A percentile compares a stretch with the other conserved stretches of the same genome.
phyloP scores from a whole-genome alignment of 225 moss, liverwort and hornwort genomes.

The Polytrichum formosum region DNA sequence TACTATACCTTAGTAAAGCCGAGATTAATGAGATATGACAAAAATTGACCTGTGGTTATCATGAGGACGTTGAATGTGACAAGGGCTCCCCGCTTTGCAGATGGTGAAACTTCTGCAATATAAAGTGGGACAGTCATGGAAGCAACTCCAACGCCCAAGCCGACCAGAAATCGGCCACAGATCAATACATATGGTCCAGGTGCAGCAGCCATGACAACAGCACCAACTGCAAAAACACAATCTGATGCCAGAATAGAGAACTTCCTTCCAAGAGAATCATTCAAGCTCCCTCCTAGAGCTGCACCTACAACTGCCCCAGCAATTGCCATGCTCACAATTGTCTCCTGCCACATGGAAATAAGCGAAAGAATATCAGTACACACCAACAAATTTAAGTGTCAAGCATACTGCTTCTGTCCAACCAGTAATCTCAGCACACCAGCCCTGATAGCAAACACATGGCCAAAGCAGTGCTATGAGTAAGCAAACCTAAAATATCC shows the following conservation, averaged over 20 bases:
- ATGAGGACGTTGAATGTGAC: constrained; percentile 90
- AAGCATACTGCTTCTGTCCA: not conserved
- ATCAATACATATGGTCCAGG: constrained; percentile 65
- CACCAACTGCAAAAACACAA: constrained; percentile 60
- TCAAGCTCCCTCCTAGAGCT: constrained; percentile 61
- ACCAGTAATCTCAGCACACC: not conserved
- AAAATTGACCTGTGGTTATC: constrained; percentile 89
- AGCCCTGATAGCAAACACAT: not conserved
- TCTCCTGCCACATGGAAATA: constrained; percentile 47
- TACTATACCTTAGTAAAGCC: constrained; percentile 71
- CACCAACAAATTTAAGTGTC: not conserved
- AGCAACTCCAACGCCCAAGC: constrained; percentile 88
- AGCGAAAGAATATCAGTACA: too few relatives aligned
- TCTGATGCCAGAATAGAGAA: constrained; percentile 70
- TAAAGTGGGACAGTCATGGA: constrained; percentile 96
- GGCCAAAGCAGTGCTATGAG: too few relatives aligned
- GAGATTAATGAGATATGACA: constrained; percentile 84
- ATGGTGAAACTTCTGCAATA: constrained; percentile 89
- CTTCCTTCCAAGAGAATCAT: constrained; percentile 69
- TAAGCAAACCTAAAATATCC: too few relatives aligned
- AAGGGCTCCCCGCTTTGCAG: constrained; percentile 73
- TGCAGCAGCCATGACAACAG: constrained; percentile 78
- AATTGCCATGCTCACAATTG: constrained; percentile 93
- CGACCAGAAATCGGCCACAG: constrained; percentile 79
- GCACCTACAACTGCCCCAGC: constrained; percentile 87